These are phyloP conservation scores for Meredithiella fracta DNA, from an alignment of 2,329 filamentous ascomycete species.

Conservation along the genomic window DNA sequence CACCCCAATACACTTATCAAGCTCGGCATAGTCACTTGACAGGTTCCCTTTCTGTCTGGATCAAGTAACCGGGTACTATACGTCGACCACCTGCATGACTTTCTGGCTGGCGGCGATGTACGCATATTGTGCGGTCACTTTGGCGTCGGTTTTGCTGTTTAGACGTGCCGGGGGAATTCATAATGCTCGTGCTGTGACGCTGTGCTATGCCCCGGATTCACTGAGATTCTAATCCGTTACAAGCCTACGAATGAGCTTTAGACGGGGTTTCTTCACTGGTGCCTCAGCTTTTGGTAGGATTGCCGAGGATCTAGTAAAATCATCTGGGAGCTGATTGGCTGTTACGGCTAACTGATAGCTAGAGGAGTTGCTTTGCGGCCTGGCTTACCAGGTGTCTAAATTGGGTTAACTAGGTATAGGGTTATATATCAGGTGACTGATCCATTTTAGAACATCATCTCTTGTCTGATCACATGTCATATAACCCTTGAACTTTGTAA, in stretches of 20 bases:
- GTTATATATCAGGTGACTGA: neutral
- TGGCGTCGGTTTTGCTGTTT: no score
- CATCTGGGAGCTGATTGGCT: slow-evolving; percentile 30
- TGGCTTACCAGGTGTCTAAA: slow-evolving; percentile 11
- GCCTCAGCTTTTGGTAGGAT: slow-evolving; percentile 19
- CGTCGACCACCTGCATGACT: neutral
- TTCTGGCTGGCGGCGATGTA: neutral
- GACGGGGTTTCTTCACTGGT: neutral
- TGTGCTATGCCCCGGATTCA: neutral
- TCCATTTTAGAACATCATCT: no score
- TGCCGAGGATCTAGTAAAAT: slow-evolving; percentile 35
- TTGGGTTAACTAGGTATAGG: neutral
- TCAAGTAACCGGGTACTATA: neutral
- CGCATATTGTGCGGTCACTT: neutral
- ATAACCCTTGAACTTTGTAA: no score
- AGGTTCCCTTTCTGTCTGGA: neutral
- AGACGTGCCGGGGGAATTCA: neutral
- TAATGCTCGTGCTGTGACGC: no score
- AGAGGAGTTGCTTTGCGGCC: slow-evolving; percentile 3
- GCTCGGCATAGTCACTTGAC: slow-evolving; percentile 4
- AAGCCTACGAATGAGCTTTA: neutral
- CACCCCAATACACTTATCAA: neutral
- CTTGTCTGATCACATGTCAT: no score
- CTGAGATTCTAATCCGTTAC: neutral
- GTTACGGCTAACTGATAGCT: slow-evolving; percentile 5